These are phyloP conservation scores for Fusarium sp. DNA, from an alignment of 2,329 filamentous ascomycete genomes.

Conservation along the genomic window DNA sequence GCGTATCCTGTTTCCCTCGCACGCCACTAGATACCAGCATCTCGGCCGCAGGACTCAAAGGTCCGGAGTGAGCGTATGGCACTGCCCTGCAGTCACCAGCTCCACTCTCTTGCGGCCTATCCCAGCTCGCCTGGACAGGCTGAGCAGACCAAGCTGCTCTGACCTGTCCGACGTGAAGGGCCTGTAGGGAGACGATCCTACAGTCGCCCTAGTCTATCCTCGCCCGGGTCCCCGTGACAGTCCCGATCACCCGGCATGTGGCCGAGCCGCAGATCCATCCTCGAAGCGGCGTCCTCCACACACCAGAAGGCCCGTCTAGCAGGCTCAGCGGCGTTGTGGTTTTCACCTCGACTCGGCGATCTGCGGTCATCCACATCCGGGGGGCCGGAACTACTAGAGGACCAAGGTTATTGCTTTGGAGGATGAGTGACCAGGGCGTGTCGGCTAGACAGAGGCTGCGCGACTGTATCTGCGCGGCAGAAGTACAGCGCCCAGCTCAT, in stretches of 20 bases:
- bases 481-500: slow-evolving; percentile 44
- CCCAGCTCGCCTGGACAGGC: slow-evolving; percentile 11
- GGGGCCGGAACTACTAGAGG: slow-evolving; percentile 1
- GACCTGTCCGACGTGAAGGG: slow-evolving; percentile 21
- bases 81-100: slow-evolving; percentile 37
- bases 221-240: slow-evolving; percentile 15
- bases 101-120: slow-evolving; percentile 29
- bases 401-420: slow-evolving; percentile 4
- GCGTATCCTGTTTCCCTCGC: slow-evolving; percentile 39
- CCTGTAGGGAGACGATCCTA: slow-evolving; percentile 45
- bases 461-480: slow-evolving; percentile 48
- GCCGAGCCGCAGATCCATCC: slow-evolving; percentile 24
- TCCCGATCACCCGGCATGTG: slow-evolving; percentile 21
- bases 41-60: slow-evolving; percentile 40
- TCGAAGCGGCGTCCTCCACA: slow-evolving; percentile 37
- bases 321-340: slow-evolving; percentile 30
- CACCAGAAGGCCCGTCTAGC: slow-evolving; percentile 38
- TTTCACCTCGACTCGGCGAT: slow-evolving; percentile 33
- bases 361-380: slow-evolving; percentile 21
- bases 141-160: slow-evolving; percentile 33
- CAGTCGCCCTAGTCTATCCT: slow-evolving; percentile 37
- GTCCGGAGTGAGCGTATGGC: slow-evolving; percentile 31
- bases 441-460: slow-evolving; percentile 39
- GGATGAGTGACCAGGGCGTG: slow-evolving; percentile 25
- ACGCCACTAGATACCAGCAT: slow-evolving; percentile 49